Base-by-base conservation (phyloP, 225 moss, liverwort and hornwort genomes). In the Takakia lepidozioides region DNA sequence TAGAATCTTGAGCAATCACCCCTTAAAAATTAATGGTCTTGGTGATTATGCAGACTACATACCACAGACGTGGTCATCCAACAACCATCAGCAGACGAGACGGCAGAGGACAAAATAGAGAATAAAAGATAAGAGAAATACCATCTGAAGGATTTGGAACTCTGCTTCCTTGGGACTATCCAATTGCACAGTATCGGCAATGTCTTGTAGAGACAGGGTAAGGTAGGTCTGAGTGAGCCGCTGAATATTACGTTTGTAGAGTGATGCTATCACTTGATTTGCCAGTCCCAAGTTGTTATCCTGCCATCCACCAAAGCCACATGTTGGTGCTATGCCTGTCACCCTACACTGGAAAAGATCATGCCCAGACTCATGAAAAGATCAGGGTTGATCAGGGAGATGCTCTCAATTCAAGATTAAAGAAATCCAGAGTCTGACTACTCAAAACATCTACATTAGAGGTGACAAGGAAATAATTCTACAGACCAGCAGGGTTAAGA, bases 221-320 rank as follows among this genome's bases (percentile, higher is more conserved):
- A 98, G 69, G 64, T 98, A 98, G 20, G 98, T 98, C 83, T 98
- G 98, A n/a, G 98, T 98, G 53, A 98, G 80, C 54, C 91, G 77
- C 41, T 98, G 98, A 48, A 98, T 98, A 55, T 98, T 98, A 35
- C 98, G 84, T 63, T 98, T 98, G 66, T 91, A 91, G 15, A 98
- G 73, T 30, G 98, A 98, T 19, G 73, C 80, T 63, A 91, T 81
- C 27, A 98, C 98, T 82, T 98, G 98, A 75, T 85, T 98, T 46
- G 91, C 98, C 51, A 98, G 85, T 29, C 98, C 98, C 57, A 91
- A 67, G 78, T 91, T 98, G 63, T 80, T 98, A 62, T 98, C 98
- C 95, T 95, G 84, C 43, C 40, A 65, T 51, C 19, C 20, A 47
- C 46, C n/a, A 49, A 32, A 7, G 8, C 11, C 32, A 32, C 7